Conservation (phyloP, 495 filamentous ascomycete genomes). For the Trichocladium uniseriatum region DNA sequence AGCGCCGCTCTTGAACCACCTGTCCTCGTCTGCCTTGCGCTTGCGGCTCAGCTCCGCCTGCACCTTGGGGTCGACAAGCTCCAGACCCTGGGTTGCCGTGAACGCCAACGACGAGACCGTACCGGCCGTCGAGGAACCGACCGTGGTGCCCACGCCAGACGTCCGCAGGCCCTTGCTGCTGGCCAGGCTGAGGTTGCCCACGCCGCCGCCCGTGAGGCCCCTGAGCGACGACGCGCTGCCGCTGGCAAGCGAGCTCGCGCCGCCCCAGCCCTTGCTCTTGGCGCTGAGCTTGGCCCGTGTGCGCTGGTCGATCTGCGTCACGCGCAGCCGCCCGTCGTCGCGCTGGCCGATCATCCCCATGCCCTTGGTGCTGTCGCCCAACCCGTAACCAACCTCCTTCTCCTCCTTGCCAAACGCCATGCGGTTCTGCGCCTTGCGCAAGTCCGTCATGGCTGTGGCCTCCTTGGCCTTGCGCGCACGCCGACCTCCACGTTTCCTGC, state of each 20-base stretch:
- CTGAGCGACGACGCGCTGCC: constrained; percentile 68
- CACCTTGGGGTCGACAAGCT: constrained; percentile 91
- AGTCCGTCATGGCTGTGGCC: constrained; percentile 91
- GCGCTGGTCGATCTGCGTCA: constrained; percentile 81
- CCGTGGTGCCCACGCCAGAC: constrained; percentile 63
- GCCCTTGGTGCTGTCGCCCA: constrained; percentile 75
- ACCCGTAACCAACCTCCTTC: constrained; percentile 85
- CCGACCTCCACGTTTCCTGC: constrained; percentile 84
- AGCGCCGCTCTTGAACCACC: constrained; percentile 92
- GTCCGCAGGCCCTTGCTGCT: constrained; percentile 60
- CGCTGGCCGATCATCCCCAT: constrained; percentile 90
- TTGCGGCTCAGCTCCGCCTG: constrained; percentile 75
- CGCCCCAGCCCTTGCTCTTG: constrained; percentile 94
- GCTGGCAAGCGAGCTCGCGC: constrained; percentile 53
- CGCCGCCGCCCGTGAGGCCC: constrained; percentile 55
- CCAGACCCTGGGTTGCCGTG: constrained; percentile 87
- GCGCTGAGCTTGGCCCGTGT: constrained; percentile 87
- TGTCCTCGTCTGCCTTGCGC: constrained; percentile 84
- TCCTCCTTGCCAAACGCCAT: constrained; percentile 96
- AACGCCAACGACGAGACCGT: constrained; percentile 86
- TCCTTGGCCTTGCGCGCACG: constrained; percentile 94
- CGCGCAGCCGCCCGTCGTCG: constrained; percentile 78
- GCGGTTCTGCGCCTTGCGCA: constrained; percentile 92
- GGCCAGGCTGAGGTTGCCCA: constrained; percentile 56
- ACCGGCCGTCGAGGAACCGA: constrained; percentile 46